These are phyloP conservation scores for Amanita jacksonii DNA, from an alignment of 768 basidiomycete species.

Conservation along the genomic window DNA sequence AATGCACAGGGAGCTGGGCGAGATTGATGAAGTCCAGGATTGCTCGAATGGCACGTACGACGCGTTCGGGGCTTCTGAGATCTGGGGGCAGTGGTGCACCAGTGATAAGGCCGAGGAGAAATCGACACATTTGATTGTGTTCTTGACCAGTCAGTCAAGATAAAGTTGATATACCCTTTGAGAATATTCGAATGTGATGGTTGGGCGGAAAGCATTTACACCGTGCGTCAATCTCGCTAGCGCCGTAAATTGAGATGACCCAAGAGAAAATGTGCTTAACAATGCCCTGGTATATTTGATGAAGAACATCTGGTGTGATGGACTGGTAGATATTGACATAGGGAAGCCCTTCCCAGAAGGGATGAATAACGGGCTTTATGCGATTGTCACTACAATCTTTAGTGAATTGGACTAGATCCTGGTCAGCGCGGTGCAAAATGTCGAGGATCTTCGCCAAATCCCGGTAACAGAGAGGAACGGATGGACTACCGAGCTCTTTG, in stretches of 20 bases:
- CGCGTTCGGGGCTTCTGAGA: not conserved
- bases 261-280: constrained; percentile 33
- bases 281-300: constrained; percentile 39
- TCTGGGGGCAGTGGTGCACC: not conserved
- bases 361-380: constrained; percentile 20
- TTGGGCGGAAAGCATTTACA: constrained; percentile 22
- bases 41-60: constrained; percentile 9
- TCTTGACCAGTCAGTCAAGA: constrained; percentile 30
- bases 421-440: not conserved
- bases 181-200: constrained; percentile 24
- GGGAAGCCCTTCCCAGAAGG: constrained; percentile 35
- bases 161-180: constrained; percentile 26
- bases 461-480: not conserved
- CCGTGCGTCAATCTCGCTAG: constrained; percentile 26
- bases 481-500: constrained; percentile 4
- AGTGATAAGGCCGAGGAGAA: constrained; percentile 18
- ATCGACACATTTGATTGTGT: constrained; percentile 22
- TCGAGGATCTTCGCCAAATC: not conserved
- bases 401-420: not conserved
- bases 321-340: constrained; percentile 28
- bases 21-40: constrained; percentile 19
- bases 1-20: constrained; percentile 12
- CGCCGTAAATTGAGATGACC: constrained; percentile 16
- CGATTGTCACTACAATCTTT: constrained; percentile 11
- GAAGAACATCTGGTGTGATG: constrained; percentile 38